These are phyloP conservation scores for Arachis monticola DNA, from an alignment of 331 rosid genomes.

Conservation along the genomic window DNA sequence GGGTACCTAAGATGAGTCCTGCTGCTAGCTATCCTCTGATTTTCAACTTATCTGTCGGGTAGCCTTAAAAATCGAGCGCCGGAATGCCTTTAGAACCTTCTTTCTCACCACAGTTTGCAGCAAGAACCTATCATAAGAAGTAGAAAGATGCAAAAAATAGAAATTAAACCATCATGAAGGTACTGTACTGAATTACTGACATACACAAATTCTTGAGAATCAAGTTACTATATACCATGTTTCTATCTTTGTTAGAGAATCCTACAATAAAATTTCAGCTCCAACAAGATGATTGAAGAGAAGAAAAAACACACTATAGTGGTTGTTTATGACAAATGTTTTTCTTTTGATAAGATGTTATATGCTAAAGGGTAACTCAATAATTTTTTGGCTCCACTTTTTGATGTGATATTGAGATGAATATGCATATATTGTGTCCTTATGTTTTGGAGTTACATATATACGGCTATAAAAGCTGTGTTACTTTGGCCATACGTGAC, in stretches of 20 bases:
- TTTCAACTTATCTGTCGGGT: constrained; percentile 65
- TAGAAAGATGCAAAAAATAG: not conserved
- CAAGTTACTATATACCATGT: constrained; percentile 45
- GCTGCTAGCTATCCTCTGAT: constrained; percentile 94
- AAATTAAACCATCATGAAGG: constrained; percentile 6
- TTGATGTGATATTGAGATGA: constrained; percentile 36
- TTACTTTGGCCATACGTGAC: constrained; percentile 39
- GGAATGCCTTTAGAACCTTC: constrained; percentile 49
- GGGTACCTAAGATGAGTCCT: constrained; percentile 84
- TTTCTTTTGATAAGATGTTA: constrained; percentile 34
- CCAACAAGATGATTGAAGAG: not conserved
- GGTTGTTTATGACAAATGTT: constrained; percentile 7
- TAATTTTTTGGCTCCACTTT: constrained; percentile 40
- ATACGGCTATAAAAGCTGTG: constrained; percentile 22
- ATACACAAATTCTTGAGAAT: constrained; percentile 5
- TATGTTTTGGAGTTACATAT: constrained; percentile 34
- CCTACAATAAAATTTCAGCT: not conserved
- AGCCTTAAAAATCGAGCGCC: constrained; percentile 69
- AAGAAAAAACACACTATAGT: no score
- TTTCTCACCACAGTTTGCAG: constrained; percentile 48
- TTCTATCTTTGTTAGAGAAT: constrained; percentile 28
- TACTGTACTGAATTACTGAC: not conserved
- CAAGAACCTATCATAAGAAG: constrained; percentile 61
- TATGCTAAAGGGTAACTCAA: not conserved
- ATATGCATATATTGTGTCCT: constrained; percentile 10